Conservation (phyloP, 768 basidiomycete genomes). For the Boletus vinaceobasis region DNA sequence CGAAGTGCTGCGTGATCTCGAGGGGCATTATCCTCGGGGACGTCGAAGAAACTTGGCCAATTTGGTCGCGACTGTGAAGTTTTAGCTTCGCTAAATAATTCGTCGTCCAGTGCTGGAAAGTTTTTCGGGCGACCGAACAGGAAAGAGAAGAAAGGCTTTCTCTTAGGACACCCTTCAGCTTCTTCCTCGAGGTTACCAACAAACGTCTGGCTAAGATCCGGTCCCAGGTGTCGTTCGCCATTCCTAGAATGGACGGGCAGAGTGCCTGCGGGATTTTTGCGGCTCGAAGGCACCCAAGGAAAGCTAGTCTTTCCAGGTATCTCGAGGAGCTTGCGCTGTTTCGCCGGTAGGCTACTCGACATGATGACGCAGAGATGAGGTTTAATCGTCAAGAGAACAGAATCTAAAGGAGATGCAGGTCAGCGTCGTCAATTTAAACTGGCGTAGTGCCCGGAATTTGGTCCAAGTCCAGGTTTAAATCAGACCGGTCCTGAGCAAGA, state of each 20-base stretch:
- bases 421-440: not conserved
- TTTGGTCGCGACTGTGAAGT: constrained; percentile 22
- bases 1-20: constrained; percentile 15
- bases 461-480: constrained; percentile 13
- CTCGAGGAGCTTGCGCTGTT: constrained; percentile 5
- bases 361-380: constrained; percentile 2
- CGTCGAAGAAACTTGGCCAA: constrained; percentile 21
- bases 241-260: not conserved
- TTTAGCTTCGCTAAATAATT: constrained; percentile 25
- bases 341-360: constrained; percentile 7
- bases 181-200: constrained; percentile 12
- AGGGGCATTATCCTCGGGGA: constrained; percentile 16
- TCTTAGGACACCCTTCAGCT: constrained; percentile 1
- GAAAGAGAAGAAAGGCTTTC: constrained; percentile 15
- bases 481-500: constrained; percentile 4
- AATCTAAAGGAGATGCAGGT: not conserved
- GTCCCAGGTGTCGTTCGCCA: not conserved
- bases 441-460: not conserved
- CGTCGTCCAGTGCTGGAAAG: constrained; percentile 19
- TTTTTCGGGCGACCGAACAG: constrained; percentile 7
- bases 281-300: not conserved
- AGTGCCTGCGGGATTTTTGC: not conserved
- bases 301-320: not conserved
- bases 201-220: not conserved
- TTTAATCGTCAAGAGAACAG: not conserved